Evolutionary conservation across 805 yeast species (phyloP), one percentile per base, ranked within the genome.

Genomic region (Suhomyces prunicola): DNA sequence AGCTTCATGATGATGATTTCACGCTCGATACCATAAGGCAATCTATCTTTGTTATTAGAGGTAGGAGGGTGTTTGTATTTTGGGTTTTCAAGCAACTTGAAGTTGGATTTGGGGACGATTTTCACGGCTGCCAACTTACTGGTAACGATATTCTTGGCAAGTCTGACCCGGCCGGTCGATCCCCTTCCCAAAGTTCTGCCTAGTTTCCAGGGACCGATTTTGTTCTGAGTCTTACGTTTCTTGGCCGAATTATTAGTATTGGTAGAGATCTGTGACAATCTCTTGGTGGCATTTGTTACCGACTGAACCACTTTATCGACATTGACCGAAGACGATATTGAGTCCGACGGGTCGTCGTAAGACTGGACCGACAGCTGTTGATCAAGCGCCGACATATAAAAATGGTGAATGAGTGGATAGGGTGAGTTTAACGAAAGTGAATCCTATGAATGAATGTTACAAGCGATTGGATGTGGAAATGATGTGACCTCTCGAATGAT

Each of bases 151-250:
- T 94, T 96, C 60, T 90, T 87, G 13, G 99, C 98, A 52, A 94
- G 78, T 54, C 97, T 77, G 15, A 94, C 99, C 56, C 97, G 81
- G 23, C 99, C 98, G 1, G 97, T 90, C 12, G 96, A 88, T n/a
- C 99, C 99, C 54, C 96, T 80, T 23, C 99, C 99, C 49, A 94
- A 75, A 2, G 99, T 94, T 59, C 93, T 81, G 27, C 98, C 98
- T 36, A 94, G 76, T 66, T 90, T 88, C 99, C 99, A 94, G 1
- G 99, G 97, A 2, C 99, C 99, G 45, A 94, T 85, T 60, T 83
- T 79, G 57, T 80, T 79, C 60, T 80, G 84, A 50, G 69, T 60
- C 54, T 73, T 68, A 46, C 78, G 76, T 69, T 63, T 81, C 68
- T 73, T 70, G 51, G 67, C 67, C 12, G 71, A 74, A 59, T 65